Evolutionary conservation across 1,284 basidiomycete genomes (phyloP).

Genomic region (Golubevia sp.): DNA sequence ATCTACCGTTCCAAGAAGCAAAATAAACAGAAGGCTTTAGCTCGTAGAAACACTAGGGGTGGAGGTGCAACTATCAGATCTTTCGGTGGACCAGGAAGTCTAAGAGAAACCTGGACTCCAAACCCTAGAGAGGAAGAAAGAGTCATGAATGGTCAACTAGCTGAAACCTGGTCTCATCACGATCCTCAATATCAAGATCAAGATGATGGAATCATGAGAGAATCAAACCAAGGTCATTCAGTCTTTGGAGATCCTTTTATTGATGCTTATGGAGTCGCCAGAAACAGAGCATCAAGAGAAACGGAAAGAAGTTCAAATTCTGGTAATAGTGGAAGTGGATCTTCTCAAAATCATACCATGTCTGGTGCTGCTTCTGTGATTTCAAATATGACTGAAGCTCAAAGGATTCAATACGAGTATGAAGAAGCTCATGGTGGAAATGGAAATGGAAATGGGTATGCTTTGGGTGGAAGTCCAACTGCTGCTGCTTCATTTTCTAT

Average conservation of each 20-base stretch:
- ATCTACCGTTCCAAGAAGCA: slow-evolving; percentile 21
- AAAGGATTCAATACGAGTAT: slow-evolving; percentile 39
- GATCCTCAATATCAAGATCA: not conserved
- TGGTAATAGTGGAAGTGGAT: not conserved
- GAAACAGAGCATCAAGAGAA: slow-evolving; percentile 28
- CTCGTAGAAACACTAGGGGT: slow-evolving; percentile 7
- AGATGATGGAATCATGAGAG: slow-evolving; percentile 5
- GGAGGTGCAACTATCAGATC: slow-evolving; percentile 11
- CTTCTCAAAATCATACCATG: slow-evolving; percentile 7
- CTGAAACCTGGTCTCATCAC: slow-evolving; percentile 14
- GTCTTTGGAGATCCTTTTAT: slow-evolving; percentile 2
- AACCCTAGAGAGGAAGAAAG: slow-evolving; percentile 23
- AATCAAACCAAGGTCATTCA: slow-evolving; percentile 6
- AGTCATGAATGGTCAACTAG: slow-evolving; percentile 11
- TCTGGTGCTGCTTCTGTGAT: not conserved
- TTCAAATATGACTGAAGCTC: slow-evolving; percentile 29
- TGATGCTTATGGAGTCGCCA: slow-evolving; percentile 15
- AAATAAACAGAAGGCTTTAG: slow-evolving; percentile 13
- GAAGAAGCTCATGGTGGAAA: slow-evolving; percentile 26
- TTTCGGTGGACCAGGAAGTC: slow-evolving; percentile 18
- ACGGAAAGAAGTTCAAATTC: slow-evolving; percentile 30
- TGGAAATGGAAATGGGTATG: too few species aligned
- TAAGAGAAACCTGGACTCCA: slow-evolving; percentile 46
- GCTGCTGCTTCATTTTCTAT: too few species aligned
- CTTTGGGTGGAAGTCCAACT: slow-evolving; percentile 4